Evolutionary conservation across 2,329 filamentous ascomycete species (phyloP).

Genomic region (Trichoderma koningii): DNA sequence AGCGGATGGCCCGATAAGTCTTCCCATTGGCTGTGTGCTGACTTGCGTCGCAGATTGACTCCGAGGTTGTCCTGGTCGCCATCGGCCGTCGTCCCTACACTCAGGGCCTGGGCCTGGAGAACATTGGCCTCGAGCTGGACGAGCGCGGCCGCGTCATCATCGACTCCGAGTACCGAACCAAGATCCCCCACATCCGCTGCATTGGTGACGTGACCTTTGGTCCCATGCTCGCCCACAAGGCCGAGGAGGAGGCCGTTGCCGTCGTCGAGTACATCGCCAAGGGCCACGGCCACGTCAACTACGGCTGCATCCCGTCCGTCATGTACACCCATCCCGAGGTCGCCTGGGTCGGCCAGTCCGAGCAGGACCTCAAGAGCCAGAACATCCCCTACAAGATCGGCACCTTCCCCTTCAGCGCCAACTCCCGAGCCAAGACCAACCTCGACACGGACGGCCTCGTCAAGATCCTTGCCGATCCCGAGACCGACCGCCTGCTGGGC

Average conservation of each 20-base stretch:
- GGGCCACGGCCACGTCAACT: slow-evolving; percentile 98
- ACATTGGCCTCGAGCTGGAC: slow-evolving; percentile 87
- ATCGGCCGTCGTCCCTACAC: slow-evolving; percentile 97
- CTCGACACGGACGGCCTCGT: slow-evolving; percentile 93
- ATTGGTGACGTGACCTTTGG: slow-evolving; percentile 97
- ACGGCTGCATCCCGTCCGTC: slow-evolving; percentile 93
- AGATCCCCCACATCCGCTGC: slow-evolving; percentile 93
- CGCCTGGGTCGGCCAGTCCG: slow-evolving; percentile 96
- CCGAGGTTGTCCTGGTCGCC: slow-evolving; percentile 93
- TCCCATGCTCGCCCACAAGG: slow-evolving; percentile 99
- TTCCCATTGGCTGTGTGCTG: slow-evolving; percentile 27
- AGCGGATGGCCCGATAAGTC: neutral
- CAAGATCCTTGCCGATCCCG: slow-evolving; percentile 94
- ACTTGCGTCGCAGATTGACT: slow-evolving; percentile 67
- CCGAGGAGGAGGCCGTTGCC: slow-evolving; percentile 95
- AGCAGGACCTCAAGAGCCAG: slow-evolving; percentile 89
- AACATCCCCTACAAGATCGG: slow-evolving; percentile 92
- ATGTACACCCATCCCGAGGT: slow-evolving; percentile 99
- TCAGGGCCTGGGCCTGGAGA: slow-evolving; percentile 85
- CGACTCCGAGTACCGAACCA: slow-evolving; percentile 98
- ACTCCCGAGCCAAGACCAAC: slow-evolving; percentile 99
- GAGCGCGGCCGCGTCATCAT: slow-evolving; percentile 94
- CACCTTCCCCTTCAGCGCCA: slow-evolving; percentile 95
- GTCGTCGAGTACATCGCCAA: slow-evolving; percentile 97
- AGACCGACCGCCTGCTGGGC: slow-evolving; percentile 93